These are phyloP conservation scores for Conringia planisiliqua DNA, from an alignment of 345 rosid species.

Conservation along the genomic window DNA sequence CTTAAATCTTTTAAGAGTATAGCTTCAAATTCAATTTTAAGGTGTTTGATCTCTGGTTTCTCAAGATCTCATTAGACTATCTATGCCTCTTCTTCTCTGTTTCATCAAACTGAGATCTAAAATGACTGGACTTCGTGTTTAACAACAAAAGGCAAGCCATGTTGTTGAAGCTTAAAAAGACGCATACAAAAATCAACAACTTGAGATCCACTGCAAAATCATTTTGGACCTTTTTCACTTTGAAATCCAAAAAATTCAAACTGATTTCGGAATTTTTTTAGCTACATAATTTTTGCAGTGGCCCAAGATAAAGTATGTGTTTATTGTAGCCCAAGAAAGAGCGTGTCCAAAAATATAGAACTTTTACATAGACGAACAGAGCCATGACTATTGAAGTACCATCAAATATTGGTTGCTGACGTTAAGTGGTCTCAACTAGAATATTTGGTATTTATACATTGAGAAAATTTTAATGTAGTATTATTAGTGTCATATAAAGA, in stretches of 20 bases:
- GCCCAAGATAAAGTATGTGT: too few species aligned
- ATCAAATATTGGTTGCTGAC: neutral
- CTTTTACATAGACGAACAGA: neutral
- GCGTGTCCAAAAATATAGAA: neutral
- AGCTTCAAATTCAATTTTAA: neutral
- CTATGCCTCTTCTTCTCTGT: neutral
- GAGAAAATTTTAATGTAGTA: neutral
- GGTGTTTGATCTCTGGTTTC: slow-evolving; percentile 5
- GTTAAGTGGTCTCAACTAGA: neutral
- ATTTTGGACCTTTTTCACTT: too few species aligned
- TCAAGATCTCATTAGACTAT: neutral
- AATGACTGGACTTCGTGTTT: neutral
- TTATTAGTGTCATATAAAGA: neutral
- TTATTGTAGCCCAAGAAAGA: neutral
- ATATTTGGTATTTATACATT: slow-evolving; percentile 1
- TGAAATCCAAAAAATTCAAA: too few species aligned
- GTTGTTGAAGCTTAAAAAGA: neutral
- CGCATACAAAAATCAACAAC: neutral
- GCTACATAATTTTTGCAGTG: too few species aligned
- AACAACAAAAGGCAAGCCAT: neutral
- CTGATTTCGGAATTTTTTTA: too few species aligned
- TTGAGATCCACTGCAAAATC: too few species aligned
- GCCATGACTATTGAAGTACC: neutral
- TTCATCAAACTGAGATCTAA: neutral
- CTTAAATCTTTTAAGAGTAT: slow-evolving; percentile 10